These are phyloP conservation scores for Phaffia tasmanica DNA, from an alignment of 768 basidiomycete genomes.

Conservation along the genomic window DNA sequence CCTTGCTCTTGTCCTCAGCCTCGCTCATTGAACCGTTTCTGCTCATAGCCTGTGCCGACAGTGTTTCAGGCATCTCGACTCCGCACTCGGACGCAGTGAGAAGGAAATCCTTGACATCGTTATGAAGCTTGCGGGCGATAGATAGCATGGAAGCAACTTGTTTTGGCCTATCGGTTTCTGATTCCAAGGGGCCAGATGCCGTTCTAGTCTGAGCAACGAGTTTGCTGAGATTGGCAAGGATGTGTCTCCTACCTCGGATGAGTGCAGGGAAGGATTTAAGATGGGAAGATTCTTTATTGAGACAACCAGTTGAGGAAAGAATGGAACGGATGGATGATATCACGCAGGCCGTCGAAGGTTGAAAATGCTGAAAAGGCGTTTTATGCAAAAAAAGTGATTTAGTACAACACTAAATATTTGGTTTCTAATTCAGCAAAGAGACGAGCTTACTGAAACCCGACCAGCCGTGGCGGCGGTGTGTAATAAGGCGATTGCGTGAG, in stretches of 20 bases:
- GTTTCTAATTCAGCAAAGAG: not conserved
- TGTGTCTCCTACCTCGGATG: conserved; percentile 64
- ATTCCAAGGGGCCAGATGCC: conserved; percentile 30
- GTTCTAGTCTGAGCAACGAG: conserved; percentile 48
- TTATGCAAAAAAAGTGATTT: not conserved
- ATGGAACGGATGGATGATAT: conserved; percentile 87
- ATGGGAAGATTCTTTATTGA: conserved; percentile 66
- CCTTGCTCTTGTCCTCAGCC: not conserved
- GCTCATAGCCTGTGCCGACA: not conserved
- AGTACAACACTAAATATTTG: not conserved
- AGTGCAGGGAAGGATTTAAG: conserved; percentile 57
- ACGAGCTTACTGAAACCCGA: conserved; percentile 9
- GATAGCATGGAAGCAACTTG: conserved; percentile 70
- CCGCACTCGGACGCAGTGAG: conserved; percentile 37
- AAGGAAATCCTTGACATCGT: conserved; percentile 67
- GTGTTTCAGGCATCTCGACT: conserved; percentile 33
- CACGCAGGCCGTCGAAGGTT: conserved; percentile 86
- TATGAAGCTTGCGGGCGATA: conserved; percentile 67
- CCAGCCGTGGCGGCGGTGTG: conserved; percentile 57
- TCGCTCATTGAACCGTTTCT: not conserved
- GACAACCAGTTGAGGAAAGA: conserved; percentile 67
- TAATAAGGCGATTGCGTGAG: conserved; percentile 73
- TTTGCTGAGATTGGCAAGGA: conserved; percentile 66
- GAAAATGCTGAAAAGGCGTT: conserved; percentile 52
- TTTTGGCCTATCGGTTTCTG: conserved; percentile 42